Conservation (phyloP, 768 basidiomycete genomes). For the Pulveroboletus ravenelii region DNA sequence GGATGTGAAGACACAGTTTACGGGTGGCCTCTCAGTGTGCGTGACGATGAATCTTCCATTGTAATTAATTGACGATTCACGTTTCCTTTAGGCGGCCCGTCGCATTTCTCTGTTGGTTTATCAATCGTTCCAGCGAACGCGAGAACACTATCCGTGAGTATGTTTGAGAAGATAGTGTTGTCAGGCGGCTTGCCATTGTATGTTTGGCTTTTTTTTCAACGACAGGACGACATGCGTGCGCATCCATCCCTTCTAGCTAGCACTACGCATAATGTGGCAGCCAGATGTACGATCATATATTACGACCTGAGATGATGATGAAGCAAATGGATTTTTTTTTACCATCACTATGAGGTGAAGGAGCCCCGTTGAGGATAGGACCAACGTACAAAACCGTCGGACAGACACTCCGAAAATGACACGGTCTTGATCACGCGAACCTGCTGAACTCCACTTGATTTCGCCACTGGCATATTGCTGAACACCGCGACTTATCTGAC, state of each 20-base stretch:
- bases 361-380: too few species aligned
- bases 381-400: too few species aligned
- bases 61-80: neutral
- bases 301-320: neutral
- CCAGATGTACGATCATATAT: constrained; percentile 8
- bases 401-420: too few species aligned
- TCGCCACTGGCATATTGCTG: too few species aligned
- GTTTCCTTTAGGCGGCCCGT: constrained; percentile 15
- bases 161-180: neutral
- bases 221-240: neutral
- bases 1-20: constrained; percentile 18
- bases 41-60: neutral
- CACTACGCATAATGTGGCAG: constrained; percentile 5
- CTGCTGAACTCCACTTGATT: too few species aligned
- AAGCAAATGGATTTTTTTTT: neutral
- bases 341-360: too few species aligned
- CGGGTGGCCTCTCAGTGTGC: constrained; percentile 20
- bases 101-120: constrained; percentile 21
- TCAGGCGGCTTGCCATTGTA: neutral
- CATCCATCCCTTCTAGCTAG: neutral
- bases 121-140: constrained; percentile 13
- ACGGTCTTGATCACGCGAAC: too few species aligned
- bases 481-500: too few species aligned
- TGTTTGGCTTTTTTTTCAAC: neutral
- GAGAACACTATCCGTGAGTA: constrained; percentile 1